Evolutionary conservation across 2,329 filamentous ascomycete genomes (phyloP).

Genomic region (Aspergillus japonicus): DNA sequence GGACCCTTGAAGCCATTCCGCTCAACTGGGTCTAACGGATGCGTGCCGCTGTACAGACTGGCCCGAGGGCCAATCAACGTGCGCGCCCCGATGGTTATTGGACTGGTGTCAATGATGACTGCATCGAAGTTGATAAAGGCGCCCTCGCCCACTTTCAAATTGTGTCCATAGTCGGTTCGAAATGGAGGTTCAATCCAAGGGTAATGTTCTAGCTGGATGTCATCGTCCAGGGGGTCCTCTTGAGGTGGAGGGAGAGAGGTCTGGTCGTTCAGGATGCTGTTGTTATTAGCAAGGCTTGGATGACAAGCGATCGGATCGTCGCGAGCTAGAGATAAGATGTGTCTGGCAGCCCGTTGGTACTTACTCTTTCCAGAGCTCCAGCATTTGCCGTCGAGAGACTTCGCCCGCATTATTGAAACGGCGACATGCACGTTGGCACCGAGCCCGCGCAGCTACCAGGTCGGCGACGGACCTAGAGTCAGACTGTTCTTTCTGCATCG

Average conservation of each 20-base stretch:
- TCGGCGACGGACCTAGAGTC: slow-evolving; percentile 73
- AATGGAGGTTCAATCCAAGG: slow-evolving; percentile 71
- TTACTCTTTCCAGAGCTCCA: slow-evolving; percentile 72
- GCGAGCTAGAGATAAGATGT: neutral
- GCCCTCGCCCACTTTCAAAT: slow-evolving; percentile 66
- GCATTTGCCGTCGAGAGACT: slow-evolving; percentile 58
- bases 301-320: too few relatives aligned
- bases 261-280: slow-evolving; percentile 62
- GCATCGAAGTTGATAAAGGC: slow-evolving; percentile 76
- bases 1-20: slow-evolving; percentile 74
- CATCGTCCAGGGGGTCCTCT: slow-evolving; percentile 62
- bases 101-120: slow-evolving; percentile 73
- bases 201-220: slow-evolving; percentile 60
- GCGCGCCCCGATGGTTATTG: slow-evolving; percentile 71
- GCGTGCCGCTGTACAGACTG: slow-evolving; percentile 69
- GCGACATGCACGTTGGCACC: slow-evolving; percentile 61
- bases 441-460: slow-evolving; percentile 61
- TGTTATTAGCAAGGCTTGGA: slow-evolving; percentile 4
- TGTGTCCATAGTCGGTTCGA: slow-evolving; percentile 74
- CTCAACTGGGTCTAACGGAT: slow-evolving; percentile 72
- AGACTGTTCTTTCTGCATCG: slow-evolving; percentile 67
- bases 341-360: slow-evolving; percentile 29
- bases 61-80: slow-evolving; percentile 79
- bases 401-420: slow-evolving; percentile 65
- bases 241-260: slow-evolving; percentile 62